Evolutionary conservation across 73 alveolate genomes (phyloP).

Genomic region (Urostyla sp.): DNA sequence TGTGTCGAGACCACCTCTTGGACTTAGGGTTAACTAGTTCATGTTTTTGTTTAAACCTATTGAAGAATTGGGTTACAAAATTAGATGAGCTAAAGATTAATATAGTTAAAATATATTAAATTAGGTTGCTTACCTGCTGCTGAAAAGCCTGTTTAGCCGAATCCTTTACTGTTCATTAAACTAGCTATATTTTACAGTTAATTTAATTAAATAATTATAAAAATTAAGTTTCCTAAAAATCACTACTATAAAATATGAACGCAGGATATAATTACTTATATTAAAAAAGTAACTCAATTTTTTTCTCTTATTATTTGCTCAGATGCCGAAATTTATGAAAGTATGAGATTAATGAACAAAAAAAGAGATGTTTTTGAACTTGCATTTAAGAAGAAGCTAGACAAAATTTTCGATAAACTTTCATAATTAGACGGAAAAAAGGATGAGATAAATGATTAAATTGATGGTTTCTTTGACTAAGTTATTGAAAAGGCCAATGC

Average conservation of each 20-base stretch:
- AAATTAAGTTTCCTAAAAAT: neutral
- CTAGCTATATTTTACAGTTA: no score
- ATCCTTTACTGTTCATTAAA: neutral
- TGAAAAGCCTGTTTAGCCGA: neutral
- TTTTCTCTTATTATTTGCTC: neutral
- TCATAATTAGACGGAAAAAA: neutral
- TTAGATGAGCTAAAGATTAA: neutral
- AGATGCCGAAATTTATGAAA: slow-evolving; percentile 18
- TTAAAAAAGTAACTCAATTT: slow-evolving; percentile 2
- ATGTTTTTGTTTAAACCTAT: neutral
- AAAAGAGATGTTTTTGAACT: slow-evolving; percentile 9
- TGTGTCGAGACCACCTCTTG: neutral
- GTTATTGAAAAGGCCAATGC: slow-evolving; percentile 8
- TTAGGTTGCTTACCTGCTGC: neutral
- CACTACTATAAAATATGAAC: no score
- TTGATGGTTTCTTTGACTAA: slow-evolving; percentile 13
- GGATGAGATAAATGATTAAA: neutral
- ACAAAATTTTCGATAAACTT: neutral
- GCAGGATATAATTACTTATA: no score
- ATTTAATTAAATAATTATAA: neutral
- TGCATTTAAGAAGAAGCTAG: neutral
- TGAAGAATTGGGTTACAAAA: neutral
- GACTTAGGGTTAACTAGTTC: neutral
- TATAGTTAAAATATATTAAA: neutral
- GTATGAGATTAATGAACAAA: slow-evolving; percentile 14